A percentile compares a stretch with the other conserved stretches of the same genome.
Evolutionary conservation across 371 early-diverging fungal genomes (phyloP).

Genomic region (Cladochytrium tenue): DNA sequence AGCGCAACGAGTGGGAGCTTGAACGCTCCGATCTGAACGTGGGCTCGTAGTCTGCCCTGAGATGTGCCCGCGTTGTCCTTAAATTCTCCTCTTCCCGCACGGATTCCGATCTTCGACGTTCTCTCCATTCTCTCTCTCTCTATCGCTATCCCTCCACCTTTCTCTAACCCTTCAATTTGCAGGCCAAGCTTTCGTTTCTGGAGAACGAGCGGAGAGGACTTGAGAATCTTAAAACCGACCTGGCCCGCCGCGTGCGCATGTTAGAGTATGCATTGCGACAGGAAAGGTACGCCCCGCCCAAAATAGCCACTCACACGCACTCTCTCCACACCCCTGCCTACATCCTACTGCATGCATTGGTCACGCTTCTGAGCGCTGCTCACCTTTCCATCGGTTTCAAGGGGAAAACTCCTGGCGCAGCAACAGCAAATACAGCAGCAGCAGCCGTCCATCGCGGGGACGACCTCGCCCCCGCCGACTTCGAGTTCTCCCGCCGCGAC

Average conservation of each 20-base stretch:
- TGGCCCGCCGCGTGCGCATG: constrained; percentile 84
- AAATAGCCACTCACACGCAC: too few relatives aligned
- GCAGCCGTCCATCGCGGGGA: too few relatives aligned
- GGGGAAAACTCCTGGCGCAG: not conserved
- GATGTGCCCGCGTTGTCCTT: not conserved
- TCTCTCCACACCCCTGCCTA: too few relatives aligned
- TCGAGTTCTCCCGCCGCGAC: too few relatives aligned
- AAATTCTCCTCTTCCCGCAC: not conserved
- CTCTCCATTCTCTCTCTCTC: not conserved
- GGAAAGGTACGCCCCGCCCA: constrained; percentile 49
- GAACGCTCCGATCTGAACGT: constrained; percentile 82
- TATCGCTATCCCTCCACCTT: too few relatives aligned
- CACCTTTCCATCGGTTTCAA: too few relatives aligned
- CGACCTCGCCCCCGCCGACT: too few relatives aligned
- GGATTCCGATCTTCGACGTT: not conserved
- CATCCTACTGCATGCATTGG: too few relatives aligned
- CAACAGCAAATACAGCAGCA: constrained; percentile 5
- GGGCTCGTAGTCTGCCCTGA: not conserved
- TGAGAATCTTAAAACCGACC: constrained; percentile 74
- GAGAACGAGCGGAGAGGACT: constrained; percentile 82
- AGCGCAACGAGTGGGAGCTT: constrained; percentile 87
- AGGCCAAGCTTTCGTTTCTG: constrained; percentile 72
- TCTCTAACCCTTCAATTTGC: too few relatives aligned
- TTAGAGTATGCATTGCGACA: constrained; percentile 76
- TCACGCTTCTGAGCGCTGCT: too few relatives aligned